These are phyloP conservation scores for Carex arenaria DNA, from an alignment of 202 grass and related monocot species.

Conservation along the genomic window DNA sequence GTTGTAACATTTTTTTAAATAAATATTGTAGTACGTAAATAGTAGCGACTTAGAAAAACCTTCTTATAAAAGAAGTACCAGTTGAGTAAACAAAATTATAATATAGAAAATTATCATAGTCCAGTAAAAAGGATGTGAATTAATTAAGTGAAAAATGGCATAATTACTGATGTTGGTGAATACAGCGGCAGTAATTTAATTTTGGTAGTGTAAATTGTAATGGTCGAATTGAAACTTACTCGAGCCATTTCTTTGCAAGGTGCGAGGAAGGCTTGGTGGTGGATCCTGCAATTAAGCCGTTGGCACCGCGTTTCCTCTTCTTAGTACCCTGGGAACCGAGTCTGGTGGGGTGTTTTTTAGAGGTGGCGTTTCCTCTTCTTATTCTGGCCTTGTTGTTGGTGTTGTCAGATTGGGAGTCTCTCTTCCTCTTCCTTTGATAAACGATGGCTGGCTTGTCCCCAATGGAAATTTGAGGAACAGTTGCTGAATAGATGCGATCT, in stretches of 20 bases:
- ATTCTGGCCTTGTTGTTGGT: slow-evolving; percentile 17
- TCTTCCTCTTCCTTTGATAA: slow-evolving; percentile 49
- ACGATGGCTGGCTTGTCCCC: slow-evolving; percentile 42
- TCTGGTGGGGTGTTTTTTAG: slow-evolving; percentile 49
- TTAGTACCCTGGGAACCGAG: slow-evolving; percentile 26
- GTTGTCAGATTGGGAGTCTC: slow-evolving; percentile 12
- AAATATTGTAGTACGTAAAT: not conserved
- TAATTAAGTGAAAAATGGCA: not conserved
- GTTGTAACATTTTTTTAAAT: not conserved
- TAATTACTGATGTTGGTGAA: not conserved
- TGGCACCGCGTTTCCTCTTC: slow-evolving; percentile 22
- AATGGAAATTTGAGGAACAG: slow-evolving; percentile 27
- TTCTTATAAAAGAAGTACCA: not conserved
- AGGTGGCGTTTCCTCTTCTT: slow-evolving; percentile 31
- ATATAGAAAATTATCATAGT: not conserved
- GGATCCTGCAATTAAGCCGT: slow-evolving; percentile 2
- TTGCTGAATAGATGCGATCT: slow-evolving; percentile 69
- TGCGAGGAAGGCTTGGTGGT: slow-evolving; percentile 22
- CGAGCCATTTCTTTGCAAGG: slow-evolving; percentile 65
- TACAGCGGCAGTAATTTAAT: not conserved
- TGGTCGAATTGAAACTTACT: slow-evolving; percentile 57
- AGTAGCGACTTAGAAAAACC: not conserved
- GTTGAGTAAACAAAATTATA: not conserved
- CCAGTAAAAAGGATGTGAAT: not conserved
- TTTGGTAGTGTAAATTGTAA: not conserved